Base-by-base conservation (phyloP, 2,329 filamentous ascomycete genomes). In the Cryphonectria carpinicola region DNA sequence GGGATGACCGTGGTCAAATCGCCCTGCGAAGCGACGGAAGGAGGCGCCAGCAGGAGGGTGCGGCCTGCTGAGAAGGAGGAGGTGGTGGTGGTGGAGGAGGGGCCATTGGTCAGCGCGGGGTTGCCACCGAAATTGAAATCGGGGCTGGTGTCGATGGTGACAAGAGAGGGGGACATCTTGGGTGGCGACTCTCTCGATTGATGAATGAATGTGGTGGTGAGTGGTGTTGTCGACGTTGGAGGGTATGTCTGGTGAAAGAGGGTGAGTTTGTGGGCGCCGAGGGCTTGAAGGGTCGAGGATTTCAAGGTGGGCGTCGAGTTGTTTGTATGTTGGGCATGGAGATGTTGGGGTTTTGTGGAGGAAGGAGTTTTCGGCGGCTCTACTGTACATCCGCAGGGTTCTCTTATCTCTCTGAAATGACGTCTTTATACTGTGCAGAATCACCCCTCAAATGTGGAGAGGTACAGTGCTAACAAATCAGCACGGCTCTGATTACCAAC, bases 21-120 rank as follows among this genome's bases (percentile, higher is more conserved):
- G 75, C 95, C 93, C 81, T 97, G 92, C 69, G 93, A 89, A 75
- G 96, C 92, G 76, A 98, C 88, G 35, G 94, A 97, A 17, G 96
- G 95, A 67, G 96, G 95, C 43, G 95, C 94, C 73, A 98, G 90
- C 56, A 97, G 90, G 73, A 97, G 90, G 43, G 91, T 95, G 68
- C 68, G 71, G 60, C 63, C 49, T 68, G 78, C 75, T 74, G 14
- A 35, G 54, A n/a, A 52, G 65, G 39, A 72, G 74, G 49, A 67
- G 74, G 46, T 10, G 46, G 37, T 13, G 46, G 37, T 13, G 75
- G 10, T 49, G 54, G n/a, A 54, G 65, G 39, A 73, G 75, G 49
- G 67, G 73, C 46, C 71, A 66, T 70, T 56, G 56, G 72, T 74
- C 56, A 76, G 71, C 58, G 78, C 74, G 25, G 80, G 73, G 39